Percentiles rank a stretch among this genome's conserved stretches.
Evolutionary conservation across 148 eudicot genomes (phyloP).

Genomic region (Arbutus unedo): DNA sequence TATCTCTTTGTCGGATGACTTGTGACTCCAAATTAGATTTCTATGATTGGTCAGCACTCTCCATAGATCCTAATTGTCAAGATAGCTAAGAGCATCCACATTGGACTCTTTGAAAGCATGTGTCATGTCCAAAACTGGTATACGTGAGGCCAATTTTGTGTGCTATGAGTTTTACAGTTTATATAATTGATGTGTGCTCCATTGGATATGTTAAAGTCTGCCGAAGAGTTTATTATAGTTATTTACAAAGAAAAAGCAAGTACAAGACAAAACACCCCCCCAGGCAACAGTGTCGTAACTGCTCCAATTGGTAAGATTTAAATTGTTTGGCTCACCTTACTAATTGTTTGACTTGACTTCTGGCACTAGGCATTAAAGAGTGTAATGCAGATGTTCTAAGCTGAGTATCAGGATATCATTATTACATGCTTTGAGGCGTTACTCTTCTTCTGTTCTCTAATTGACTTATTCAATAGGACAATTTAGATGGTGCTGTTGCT

Average conservation of each 20-base stretch:
- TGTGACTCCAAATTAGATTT: not conserved
- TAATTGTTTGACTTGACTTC: not conserved
- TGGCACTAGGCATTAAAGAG: not conserved
- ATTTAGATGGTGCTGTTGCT: slow-evolving; percentile 36
- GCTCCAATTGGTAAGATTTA: not conserved
- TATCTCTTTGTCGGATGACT: not conserved
- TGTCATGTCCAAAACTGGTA: not conserved
- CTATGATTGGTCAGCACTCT: not conserved
- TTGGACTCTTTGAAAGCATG: not conserved
- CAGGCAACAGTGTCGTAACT: not conserved
- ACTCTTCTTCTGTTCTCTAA: slow-evolving; percentile 7
- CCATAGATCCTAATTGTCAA: not conserved
- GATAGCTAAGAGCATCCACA: not conserved
- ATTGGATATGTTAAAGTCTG: not conserved
- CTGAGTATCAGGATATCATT: not conserved
- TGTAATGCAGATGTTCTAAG: not conserved
- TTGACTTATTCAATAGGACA: slow-evolving; percentile 35
- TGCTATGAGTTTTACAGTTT: not conserved
- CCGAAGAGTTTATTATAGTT: too few relatives aligned
- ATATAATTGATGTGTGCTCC: not conserved
- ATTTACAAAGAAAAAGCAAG: too few relatives aligned
- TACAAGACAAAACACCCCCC: too few relatives aligned
- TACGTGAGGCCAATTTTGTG: not conserved
- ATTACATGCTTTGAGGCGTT: not conserved
- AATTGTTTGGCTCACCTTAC: not conserved